phyloP scores from a whole-genome alignment of 2,329 filamentous ascomycete species.

The Clonostachys byssicola region DNA sequence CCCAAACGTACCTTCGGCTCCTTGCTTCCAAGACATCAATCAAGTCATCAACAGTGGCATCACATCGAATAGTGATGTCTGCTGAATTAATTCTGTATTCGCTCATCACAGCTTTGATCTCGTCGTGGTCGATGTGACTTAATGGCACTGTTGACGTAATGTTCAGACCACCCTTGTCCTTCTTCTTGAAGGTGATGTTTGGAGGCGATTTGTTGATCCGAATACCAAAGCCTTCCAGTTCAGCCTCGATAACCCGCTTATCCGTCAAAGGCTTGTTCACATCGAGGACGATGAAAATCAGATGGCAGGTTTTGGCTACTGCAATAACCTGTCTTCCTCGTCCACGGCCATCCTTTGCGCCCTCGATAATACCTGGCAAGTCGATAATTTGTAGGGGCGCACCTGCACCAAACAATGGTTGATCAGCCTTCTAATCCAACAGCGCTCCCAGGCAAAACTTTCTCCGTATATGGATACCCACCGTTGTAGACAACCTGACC shows the following conservation, averaged over 20 bases:
- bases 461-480: conserved; percentile 17
- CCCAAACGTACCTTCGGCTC: conserved; percentile 51
- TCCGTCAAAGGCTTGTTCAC: conserved; percentile 98
- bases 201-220: conserved; percentile 95
- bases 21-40: conserved; percentile 96
- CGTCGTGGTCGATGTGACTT: conserved; percentile 88
- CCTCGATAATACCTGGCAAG: conserved; percentile 97
- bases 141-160: conserved; percentile 94
- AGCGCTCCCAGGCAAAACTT: background rate
- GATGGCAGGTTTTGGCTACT: conserved; percentile 95
- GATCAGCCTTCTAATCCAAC: background rate
- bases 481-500: conserved; percentile 95
- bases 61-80: conserved; percentile 95
- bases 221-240: conserved; percentile 96
- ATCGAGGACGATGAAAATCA: conserved; percentile 98
- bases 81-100: conserved; percentile 97
- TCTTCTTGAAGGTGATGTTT: conserved; percentile 99
- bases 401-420: conserved; percentile 32
- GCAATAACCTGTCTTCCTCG: conserved; percentile 98
- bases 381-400: conserved; percentile 98
- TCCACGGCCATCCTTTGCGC: conserved; percentile 96
- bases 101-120: conserved; percentile 96
- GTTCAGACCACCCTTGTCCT: conserved; percentile 95
- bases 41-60: conserved; percentile 94
- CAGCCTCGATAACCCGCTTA: conserved; percentile 90